These are phyloP conservation scores for Groenewaldozyma tartarivorans DNA, from an alignment of 805 yeast genomes.

Conservation along the genomic window DNA sequence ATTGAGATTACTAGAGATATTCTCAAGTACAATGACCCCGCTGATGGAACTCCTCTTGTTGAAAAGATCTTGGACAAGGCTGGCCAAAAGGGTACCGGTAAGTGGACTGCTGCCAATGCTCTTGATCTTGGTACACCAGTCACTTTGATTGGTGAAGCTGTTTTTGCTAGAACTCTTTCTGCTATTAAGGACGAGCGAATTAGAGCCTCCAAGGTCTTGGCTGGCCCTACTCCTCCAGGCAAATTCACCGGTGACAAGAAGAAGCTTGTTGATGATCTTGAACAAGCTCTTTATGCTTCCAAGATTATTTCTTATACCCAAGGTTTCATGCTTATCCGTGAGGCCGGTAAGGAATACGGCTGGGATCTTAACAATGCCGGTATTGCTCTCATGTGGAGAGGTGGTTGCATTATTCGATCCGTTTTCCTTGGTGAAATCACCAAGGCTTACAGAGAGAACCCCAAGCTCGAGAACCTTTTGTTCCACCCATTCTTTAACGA, in stretches of 20 bases:
- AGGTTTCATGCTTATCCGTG: constrained; percentile 98
- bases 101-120: constrained; percentile 99
- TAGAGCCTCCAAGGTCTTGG: constrained; percentile 66
- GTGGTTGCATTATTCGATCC: constrained; percentile 99
- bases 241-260: constrained; percentile 65
- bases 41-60: constrained; percentile 84
- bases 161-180: constrained; percentile 90
- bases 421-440: constrained; percentile 97
- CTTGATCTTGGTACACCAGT: constrained; percentile 97
- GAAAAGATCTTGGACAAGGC: constrained; percentile 96
- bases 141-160: constrained; percentile 97
- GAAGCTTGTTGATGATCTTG: constrained; percentile 83
- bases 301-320: constrained; percentile 97
- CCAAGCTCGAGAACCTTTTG: constrained; percentile 88
- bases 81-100: constrained; percentile 99
- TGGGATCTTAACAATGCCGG: constrained; percentile 98
- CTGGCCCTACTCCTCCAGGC: constrained; percentile 62
- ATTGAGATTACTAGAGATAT: constrained; percentile 96
- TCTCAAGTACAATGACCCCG: constrained; percentile 68
- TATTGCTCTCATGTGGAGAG: constrained; percentile 99
- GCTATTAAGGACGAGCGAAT: constrained; percentile 87
- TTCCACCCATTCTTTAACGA: constrained; percentile 90
- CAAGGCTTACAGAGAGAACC: constrained; percentile 86
- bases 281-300: constrained; percentile 97
- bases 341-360: constrained; percentile 93